Percentiles rank a stretch among this genome's conserved stretches.
phyloP scores from a whole-genome alignment of 257 asterid genomes.

The Scutellaria minor region DNA sequence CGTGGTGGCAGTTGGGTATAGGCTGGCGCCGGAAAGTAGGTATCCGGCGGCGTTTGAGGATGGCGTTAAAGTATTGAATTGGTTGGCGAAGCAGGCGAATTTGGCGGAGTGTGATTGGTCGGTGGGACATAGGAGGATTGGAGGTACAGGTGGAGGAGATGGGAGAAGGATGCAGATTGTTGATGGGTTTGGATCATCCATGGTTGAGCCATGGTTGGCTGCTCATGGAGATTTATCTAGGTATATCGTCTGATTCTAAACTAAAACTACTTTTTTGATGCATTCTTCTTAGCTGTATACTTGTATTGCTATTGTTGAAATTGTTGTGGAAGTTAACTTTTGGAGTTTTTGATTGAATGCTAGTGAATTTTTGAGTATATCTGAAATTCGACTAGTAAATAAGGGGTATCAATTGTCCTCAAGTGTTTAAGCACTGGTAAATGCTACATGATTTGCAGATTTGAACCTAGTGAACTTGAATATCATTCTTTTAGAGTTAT shows the following conservation, averaged over 20 bases:
- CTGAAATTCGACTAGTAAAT: neutral
- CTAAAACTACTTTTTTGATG: slow-evolving; percentile 7
- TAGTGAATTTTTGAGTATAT: neutral
- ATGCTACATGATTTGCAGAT: slow-evolving; percentile 14
- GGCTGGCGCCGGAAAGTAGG: slow-evolving; percentile 88
- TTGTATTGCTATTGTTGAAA: neutral
- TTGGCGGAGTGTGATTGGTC: slow-evolving; percentile 67
- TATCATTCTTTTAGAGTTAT: neutral
- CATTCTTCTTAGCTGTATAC: neutral
- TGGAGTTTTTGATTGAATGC: slow-evolving; percentile 24
- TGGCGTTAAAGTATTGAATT: slow-evolving; percentile 72
- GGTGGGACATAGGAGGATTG: slow-evolving; percentile 45
- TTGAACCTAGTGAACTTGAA: neutral
- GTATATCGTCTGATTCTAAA: slow-evolving; percentile 38
- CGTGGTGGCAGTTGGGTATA: slow-evolving; percentile 83
- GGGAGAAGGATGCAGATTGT: slow-evolving; percentile 69
- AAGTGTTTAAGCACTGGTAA: neutral
- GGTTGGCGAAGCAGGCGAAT: slow-evolving; percentile 84
- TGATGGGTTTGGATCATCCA: slow-evolving; percentile 71
- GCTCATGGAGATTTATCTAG: slow-evolving; percentile 90
- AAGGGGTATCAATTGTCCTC: neutral
- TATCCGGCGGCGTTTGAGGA: slow-evolving; percentile 89
- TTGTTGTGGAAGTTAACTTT: neutral
- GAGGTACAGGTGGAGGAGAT: slow-evolving; percentile 39
- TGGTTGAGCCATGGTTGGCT: slow-evolving; percentile 90